Evolutionary conservation across 345 rosid species (phyloP).

Genomic region (Populus pruinosa): DNA sequence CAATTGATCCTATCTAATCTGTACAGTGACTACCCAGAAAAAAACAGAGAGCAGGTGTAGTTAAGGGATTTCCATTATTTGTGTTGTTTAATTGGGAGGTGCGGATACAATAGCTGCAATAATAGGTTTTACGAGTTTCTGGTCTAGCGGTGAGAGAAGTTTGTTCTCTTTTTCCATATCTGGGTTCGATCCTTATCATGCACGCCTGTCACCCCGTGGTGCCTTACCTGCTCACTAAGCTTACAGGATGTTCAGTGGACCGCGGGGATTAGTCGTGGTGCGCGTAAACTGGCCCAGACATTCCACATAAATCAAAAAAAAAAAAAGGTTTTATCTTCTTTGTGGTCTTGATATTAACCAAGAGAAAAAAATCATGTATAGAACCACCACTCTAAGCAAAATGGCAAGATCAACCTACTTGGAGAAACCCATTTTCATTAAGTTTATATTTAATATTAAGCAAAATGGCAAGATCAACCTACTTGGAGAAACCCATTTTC

Average conservation of each 20-base stretch:
- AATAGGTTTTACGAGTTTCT: conserved; percentile 25
- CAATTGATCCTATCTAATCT: not conserved
- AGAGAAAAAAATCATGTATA: conserved; percentile 39
- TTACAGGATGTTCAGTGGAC: no score
- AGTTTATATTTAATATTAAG: not conserved
- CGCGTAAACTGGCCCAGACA: no score
- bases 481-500: conserved; percentile 40
- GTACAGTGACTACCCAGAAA: no score
- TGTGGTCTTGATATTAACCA: conserved; percentile 22
- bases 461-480: conserved; percentile 46
- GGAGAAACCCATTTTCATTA: conserved; percentile 29
- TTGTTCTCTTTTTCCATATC: no score
- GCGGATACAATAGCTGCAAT: not conserved
- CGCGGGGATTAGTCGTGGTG: no score
- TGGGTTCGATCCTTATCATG: no score
- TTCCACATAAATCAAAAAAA: no score
- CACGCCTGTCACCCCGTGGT: no score
- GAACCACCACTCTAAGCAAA: conserved; percentile 37
- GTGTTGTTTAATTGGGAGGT: not conserved
- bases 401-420: conserved; percentile 50
- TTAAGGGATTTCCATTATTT: conserved; percentile 6
- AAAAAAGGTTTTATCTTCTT: conserved; percentile 38
- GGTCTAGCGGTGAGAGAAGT: no score
- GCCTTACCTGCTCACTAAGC: no score
- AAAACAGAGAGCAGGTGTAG: conserved; percentile 5